Base-by-base conservation (phyloP, 2,329 filamentous ascomycete species). In the Microdochium nivale region DNA sequence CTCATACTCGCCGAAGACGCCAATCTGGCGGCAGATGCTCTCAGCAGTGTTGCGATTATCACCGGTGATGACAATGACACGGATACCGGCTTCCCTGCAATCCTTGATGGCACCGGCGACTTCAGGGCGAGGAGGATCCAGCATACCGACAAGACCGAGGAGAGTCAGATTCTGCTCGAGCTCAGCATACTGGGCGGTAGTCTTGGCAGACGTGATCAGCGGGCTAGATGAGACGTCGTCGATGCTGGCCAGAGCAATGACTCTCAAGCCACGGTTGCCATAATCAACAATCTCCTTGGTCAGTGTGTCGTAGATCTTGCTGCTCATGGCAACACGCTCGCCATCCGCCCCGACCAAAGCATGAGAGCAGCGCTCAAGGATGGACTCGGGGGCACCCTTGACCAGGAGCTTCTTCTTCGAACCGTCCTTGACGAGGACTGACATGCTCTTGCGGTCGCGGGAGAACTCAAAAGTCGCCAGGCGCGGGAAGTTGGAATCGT, bases 381-480 rank as follows among this genome's bases (percentile, higher is more conserved):
- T 85, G 13, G 90, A 90, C 70, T 99, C 94, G 5, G 94, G 94
- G 21, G 95, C 94, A 62, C 94, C 94, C 74, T 99, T 99, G 58
- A 99, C 91, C 48, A 99, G 79, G 11, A 99, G 83, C 67, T 87
- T 90, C 72, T 94, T 83, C 50, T 83, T 70, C 49, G 77, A 75
- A 52, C 80, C 85, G 51, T 80, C 78, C 58, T 86, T 80, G 56
- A 95, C 89, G 53, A 97, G 75, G 33, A 99, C 95, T 48, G 94
- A 99, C 94, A 99, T 99, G 71, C 92, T 97, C 81, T 99, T 99
- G 56, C 94, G 84, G 70, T 99, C 94, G 61, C 94, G 85, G 1
- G 94, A 97, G 72, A 99, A 99, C 67, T 99, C 94, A 62, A 90
- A 99, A 11, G 90, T 96, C 9, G 91, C 86, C 52, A 96, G 77